Percentiles rank a stretch among this genome's conserved stretches.
These are phyloP conservation scores for Mycena olivaceomarginata DNA, from an alignment of 768 basidiomycete genomes.

Conservation along the genomic window DNA sequence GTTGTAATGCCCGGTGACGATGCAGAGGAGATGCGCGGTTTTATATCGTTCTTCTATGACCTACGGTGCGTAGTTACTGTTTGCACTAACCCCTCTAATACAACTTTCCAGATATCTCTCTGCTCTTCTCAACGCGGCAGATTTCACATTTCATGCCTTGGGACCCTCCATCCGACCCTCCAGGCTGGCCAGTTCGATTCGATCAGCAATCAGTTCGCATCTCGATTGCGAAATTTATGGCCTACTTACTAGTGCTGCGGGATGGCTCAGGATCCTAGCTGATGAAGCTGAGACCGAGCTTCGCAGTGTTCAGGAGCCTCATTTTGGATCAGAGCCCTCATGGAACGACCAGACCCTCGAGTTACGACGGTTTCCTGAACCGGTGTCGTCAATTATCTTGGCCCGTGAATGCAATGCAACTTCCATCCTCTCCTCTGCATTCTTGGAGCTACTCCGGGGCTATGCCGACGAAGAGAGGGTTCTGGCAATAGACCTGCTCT, in stretches of 20 bases:
- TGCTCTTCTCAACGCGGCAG: background rate
- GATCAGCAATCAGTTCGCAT: conserved; percentile 11
- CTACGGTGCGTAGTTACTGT: conserved; percentile 4
- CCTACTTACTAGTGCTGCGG: background rate
- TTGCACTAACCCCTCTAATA: background rate
- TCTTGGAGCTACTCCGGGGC: conserved; percentile 13
- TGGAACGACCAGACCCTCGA: background rate
- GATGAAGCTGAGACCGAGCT: background rate
- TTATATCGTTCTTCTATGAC: conserved; percentile 16
- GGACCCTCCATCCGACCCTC: background rate
- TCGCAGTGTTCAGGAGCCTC: background rate
- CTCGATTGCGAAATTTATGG: conserved; percentile 20
- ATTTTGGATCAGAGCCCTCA: background rate
- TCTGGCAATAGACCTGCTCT: background rate
- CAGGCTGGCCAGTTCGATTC: conserved; percentile 27
- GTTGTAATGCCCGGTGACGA: conserved; percentile 21
- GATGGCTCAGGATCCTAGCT: background rate
- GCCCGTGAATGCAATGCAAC: conserved; percentile 20
- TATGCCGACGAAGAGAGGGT: background rate
- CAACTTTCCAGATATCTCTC: background rate
- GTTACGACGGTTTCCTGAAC: no score
- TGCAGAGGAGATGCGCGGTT: background rate
- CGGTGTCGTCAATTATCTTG: conserved; percentile 23
- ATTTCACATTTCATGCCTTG: background rate
- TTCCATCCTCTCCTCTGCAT: conserved; percentile 23